Evolutionary conservation across 176 grass and related monocot species (phyloP), one percentile per base, ranked within the genome.

Genomic region (Otatea glauca): DNA sequence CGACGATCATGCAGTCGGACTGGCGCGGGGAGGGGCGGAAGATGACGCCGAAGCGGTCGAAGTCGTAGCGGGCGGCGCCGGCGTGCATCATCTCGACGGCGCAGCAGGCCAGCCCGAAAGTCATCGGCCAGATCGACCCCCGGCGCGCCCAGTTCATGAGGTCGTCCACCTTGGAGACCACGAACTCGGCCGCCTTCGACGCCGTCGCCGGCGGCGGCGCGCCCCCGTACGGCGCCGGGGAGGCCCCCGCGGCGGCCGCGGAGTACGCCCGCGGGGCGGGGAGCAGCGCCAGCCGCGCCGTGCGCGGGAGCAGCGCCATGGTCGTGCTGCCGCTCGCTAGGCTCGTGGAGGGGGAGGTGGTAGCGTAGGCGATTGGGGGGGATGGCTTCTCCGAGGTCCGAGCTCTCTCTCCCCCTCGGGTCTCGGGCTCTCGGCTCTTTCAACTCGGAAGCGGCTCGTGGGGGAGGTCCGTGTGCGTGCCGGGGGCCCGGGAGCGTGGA

Each of bases 11-110:
- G 82, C 92, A 94, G 60, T 97, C 95, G 45, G 95, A 97, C 83
- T 97, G 95, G 51, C 95, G 90, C 9, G 95, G 95, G 14, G 91
- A 93, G 20, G 95, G 91, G 63, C 95, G 92, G 84, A 98, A 98
- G 87, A 98, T 98, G 42, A 95, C 91, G n/a, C 95, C 95, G 78
- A 98, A 98, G 0, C 92, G 89, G 79, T 98, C 95, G 75, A 98
- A 98, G 49, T 98, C 95, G 87, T 98, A 98, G 79, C 92, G 86
- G 34, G 95, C 32, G 0, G 95, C 95, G 16, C 95, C 92, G 41
- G 92, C 56, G 80, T 98, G 95, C 92, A 98, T 98, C 91, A 98
- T 98, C 89, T 95, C 95, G 56, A 93, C 92, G 34, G 92, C 95
- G 85, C 95, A 98, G 91, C 95, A 98, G 45, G 95, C 95, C 9